phyloP scores from a whole-genome alignment of 208 protist genomes.

The Crithidia brevicula region DNA sequence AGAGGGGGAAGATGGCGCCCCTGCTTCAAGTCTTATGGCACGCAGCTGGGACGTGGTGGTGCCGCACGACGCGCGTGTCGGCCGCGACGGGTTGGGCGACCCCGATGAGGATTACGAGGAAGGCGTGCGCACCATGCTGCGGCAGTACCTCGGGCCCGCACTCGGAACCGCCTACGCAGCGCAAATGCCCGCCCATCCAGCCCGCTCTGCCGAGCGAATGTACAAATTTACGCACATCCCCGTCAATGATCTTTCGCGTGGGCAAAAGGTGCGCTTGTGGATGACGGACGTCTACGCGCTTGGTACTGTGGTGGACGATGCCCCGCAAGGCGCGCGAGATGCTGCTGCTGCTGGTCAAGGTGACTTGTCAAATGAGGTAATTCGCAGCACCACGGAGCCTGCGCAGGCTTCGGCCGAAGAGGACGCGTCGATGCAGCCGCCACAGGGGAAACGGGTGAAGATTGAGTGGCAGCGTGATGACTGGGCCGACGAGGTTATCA shows the following conservation, averaged over 20 bases:
- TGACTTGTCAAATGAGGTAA: too few relatives aligned
- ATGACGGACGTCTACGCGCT: constrained; percentile 89
- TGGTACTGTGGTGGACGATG: constrained; percentile 45
- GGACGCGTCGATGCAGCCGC: not conserved
- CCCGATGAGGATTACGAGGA: constrained; percentile 53
- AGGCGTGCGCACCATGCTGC: constrained; percentile 46
- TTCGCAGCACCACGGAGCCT: too few relatives aligned
- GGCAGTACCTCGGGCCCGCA: constrained; percentile 59
- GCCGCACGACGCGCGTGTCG: constrained; percentile 69
- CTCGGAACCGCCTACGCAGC: constrained; percentile 47
- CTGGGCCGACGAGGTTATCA: constrained; percentile 79
- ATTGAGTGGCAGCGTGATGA: constrained; percentile 86
- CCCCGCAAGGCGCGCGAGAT: not conserved
- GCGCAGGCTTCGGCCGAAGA: too few relatives aligned
- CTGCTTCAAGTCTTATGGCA: not conserved
- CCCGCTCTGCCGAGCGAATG: constrained; percentile 24
- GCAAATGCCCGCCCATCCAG: constrained; percentile 46
- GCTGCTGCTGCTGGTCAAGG: not conserved
- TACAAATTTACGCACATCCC: constrained; percentile 51
- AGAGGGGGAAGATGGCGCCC: not conserved
- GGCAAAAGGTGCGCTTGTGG: constrained; percentile 86
- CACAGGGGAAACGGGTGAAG: constrained; percentile 29
- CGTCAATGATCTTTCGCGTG: constrained; percentile 35
- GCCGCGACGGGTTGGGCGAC: constrained; percentile 34
- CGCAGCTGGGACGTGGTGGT: constrained; percentile 72